Percentiles rank a stretch among this genome's conserved stretches.
Conservation (phyloP, 139 green algal genomes). For the Chlorella vulgaris region DNA sequence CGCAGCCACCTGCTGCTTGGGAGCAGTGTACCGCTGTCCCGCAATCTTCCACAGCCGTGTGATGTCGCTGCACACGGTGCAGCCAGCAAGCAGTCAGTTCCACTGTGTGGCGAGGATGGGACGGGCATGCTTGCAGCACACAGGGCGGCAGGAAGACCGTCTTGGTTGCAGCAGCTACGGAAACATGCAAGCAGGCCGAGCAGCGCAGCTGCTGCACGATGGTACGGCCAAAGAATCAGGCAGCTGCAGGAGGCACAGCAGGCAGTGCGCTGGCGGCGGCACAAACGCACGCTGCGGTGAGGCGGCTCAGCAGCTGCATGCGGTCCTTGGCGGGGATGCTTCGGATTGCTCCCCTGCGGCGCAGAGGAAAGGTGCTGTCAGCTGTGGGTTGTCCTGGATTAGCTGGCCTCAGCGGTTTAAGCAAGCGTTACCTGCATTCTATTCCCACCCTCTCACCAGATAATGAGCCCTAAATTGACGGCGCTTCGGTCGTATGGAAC, state of each 20-base stretch:
- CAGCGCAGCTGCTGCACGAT: no score
- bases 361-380: not conserved
- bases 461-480: conserved; percentile 35
- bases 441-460: no score
- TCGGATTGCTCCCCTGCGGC: conserved; percentile 30
- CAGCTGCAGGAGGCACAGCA: not conserved
- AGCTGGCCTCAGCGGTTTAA: not conserved
- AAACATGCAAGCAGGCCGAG: no score
- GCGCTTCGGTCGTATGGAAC: conserved; percentile 30
- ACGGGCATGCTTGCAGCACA: not conserved
- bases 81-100: no score
- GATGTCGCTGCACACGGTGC: conserved; percentile 30
- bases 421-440: no score
- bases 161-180: no score
- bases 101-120: not conserved
- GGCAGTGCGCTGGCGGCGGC: not conserved
- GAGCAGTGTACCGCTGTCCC: conserved; percentile 35
- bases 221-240: not conserved
- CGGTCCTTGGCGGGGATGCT: conserved; percentile 28
- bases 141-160: no score
- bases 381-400: not conserved
- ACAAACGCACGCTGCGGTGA: conserved; percentile 29
- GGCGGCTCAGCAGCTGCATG: conserved; percentile 19
- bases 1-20: not conserved
- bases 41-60: conserved; percentile 37